A percentile compares a stretch with the other conserved stretches of the same genome.
These are phyloP conservation scores for Pugionium cornutum DNA, from an alignment of 345 rosid species.

Conservation along the genomic window DNA sequence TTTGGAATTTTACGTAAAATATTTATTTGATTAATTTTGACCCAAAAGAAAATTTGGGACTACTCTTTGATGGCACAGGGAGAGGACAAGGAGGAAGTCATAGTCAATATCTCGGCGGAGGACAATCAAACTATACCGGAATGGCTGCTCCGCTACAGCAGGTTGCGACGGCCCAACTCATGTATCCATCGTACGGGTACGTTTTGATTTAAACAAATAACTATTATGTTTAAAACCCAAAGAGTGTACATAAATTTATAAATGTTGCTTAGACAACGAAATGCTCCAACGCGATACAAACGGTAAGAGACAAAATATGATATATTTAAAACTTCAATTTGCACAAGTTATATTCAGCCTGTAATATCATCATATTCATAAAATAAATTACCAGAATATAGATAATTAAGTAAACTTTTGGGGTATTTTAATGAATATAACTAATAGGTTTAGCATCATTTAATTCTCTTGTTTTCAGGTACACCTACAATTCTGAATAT, in stretches of 20 bases:
- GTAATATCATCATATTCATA: conserved; percentile 30
- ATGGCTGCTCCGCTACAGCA: conserved; percentile 50
- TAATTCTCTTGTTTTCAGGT: conserved; percentile 51
- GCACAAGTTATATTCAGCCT: conserved; percentile 44
- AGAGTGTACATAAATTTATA: conserved; percentile 20
- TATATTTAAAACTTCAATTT: conserved; percentile 39
- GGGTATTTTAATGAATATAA: conserved; percentile 20
- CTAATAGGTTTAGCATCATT: conserved; percentile 35
- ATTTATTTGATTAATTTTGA: background rate
- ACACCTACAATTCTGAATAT: conserved; percentile 68
- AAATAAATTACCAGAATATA: background rate
- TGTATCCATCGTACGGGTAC: conserved; percentile 41
- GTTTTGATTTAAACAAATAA: too few species aligned
- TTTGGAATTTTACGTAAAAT: background rate
- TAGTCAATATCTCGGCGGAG: conserved; percentile 53
- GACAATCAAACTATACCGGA: conserved; percentile 51
- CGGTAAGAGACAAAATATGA: conserved; percentile 39
- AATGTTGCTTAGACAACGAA: conserved; percentile 31
- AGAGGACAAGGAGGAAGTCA: conserved; percentile 65
- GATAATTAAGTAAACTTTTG: background rate
- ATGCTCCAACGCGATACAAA: conserved; percentile 38
- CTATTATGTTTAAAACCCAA: background rate
- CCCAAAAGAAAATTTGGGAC: background rate
- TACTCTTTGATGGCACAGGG: conserved; percentile 45
- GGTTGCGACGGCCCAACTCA: conserved; percentile 46